Evolutionary conservation across 805 yeast genomes (phyloP), one percentile per base, ranked within the genome.

Genomic region (Phaffomyces thermotolerans): DNA sequence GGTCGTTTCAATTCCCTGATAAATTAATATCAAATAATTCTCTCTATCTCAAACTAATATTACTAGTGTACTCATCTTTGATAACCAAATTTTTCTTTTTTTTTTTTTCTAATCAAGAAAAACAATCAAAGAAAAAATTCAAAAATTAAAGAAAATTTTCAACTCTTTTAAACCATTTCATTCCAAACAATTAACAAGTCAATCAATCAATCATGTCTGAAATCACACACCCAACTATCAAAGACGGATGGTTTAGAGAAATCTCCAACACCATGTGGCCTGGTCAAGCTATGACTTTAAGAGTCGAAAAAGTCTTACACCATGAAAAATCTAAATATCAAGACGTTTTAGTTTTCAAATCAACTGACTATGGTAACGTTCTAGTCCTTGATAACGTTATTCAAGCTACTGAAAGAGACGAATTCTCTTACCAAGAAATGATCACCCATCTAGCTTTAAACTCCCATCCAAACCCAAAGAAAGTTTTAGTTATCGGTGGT

Each of bases 371-470:
- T 67, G 99, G 99, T 59, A 91, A 90, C 59, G 99, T 91, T 34
- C 75, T 91, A 52, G 98, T 91, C 37, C 75, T 91, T 52, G 99
- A 91, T 64, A 91, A 93, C 52, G 95, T 85, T 45, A 90, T 91
- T 62, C 98, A 91, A 71, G 95, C 83, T 46, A 88, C 98, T 40
- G 98, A 91, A 70, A 81, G 98, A 62, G 99, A 91, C 59, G 99
- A 91, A 71, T 91, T 87, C 66, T 79, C 97, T 24, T 91, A 90
- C 74, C 99, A 93, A 72, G 99, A 91, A 71, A 93, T 91, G 98
- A 91, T 91, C 66, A 72, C 97, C 34, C 97, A 91, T 68, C 74
- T 93, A 59, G 96, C 95, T 7, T 60, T 93, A 66, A 85, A 83
- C 77, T 80, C 93, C 42, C 98, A 93, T 69, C 90, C 96, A 57